phyloP scores from a whole-genome alignment of 2,329 filamentous ascomycete species.

The Penicillium sp. region DNA sequence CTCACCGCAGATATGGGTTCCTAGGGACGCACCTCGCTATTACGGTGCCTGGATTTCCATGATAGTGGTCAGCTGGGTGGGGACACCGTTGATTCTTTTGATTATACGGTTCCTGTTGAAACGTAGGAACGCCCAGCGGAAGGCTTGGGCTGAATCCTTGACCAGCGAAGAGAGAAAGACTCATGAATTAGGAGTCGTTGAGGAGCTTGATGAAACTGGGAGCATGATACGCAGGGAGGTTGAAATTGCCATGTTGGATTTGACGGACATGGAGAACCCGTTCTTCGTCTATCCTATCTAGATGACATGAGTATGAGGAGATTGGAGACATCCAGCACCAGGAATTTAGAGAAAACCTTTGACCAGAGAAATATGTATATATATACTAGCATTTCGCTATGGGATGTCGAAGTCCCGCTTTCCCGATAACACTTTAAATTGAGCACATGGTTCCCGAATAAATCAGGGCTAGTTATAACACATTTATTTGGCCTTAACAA shows the following conservation, averaged over 20 bases:
- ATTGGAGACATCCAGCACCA: no score
- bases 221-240: constrained; percentile 29
- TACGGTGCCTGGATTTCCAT: constrained; percentile 32
- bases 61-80: constrained; percentile 35
- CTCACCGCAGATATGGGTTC: constrained; percentile 31
- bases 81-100: constrained; percentile 34
- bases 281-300: constrained; percentile 38
- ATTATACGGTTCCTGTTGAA: constrained; percentile 33
- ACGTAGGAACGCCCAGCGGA: neutral
- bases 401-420: no score
- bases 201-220: constrained; percentile 33
- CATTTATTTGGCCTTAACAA: no score
- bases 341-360: no score
- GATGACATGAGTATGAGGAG: neutral
- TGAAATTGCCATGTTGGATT: constrained; percentile 31
- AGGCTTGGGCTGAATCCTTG: neutral
- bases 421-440: no score
- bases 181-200: constrained; percentile 17
- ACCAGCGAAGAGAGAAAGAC: constrained; percentile 5
- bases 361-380: no score
- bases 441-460: no score
- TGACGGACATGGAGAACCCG: constrained; percentile 42
- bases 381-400: no score
- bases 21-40: constrained; percentile 27
- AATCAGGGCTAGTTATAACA: no score